Percentiles rank a stretch among this genome's conserved stretches.
Conservation (phyloP, 257 asterid genomes). For the Solanum pimpinellifolium region DNA sequence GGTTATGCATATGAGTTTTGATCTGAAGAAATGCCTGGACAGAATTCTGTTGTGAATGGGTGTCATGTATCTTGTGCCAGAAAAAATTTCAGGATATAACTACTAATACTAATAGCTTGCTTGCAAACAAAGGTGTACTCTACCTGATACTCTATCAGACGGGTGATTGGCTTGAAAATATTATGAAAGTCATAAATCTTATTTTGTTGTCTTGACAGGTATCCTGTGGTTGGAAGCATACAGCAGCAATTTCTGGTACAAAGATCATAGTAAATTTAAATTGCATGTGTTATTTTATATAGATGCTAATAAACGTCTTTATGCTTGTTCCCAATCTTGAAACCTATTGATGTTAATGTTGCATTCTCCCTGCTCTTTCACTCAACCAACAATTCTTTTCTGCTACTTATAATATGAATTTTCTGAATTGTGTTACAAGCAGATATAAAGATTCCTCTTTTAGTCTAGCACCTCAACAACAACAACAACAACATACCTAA, state of each 20-base stretch:
- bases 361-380: not conserved
- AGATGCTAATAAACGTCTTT: not conserved
- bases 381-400: not conserved
- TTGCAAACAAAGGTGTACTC: not conserved
- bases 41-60: not conserved
- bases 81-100: not conserved
- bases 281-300: not conserved
- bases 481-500: not conserved
- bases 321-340: not conserved
- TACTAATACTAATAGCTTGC: not conserved
- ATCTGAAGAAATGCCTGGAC: not conserved
- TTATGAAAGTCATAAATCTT: not conserved
- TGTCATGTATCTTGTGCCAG: not conserved
- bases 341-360: not conserved
- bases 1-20: not conserved
- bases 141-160: not conserved
- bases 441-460: not conserved
- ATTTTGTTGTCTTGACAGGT: constrained; percentile 38
- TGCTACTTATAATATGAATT: not conserved
- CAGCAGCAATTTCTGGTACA: constrained; percentile 93
- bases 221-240: constrained; percentile 99
- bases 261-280: not conserved
- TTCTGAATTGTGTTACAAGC: not conserved
- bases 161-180: not conserved
- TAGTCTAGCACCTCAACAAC: not conserved